phyloP scores from a whole-genome alignment of 169 alveolate species.

The Plasmodium vivax region DNA sequence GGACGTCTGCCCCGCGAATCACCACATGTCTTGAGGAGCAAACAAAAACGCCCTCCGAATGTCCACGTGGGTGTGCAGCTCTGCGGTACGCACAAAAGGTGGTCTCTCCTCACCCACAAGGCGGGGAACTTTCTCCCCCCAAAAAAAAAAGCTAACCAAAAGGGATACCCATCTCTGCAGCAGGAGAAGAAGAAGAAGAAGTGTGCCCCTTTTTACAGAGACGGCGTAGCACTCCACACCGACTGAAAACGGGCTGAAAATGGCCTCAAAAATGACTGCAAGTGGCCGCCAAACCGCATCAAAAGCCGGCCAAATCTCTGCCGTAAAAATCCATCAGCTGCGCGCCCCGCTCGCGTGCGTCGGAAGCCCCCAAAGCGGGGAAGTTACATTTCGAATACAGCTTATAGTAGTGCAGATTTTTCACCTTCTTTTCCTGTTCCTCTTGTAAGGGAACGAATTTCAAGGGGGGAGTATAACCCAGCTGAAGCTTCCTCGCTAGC shows the following conservation, averaged over 20 bases:
- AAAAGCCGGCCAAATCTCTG: conserved; percentile 44
- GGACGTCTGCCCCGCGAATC: neutral
- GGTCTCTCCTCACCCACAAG: neutral
- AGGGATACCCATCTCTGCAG: neutral
- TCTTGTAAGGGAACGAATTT: conserved; percentile 68
- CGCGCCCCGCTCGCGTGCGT: neutral
- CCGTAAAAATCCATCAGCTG: conserved; percentile 34
- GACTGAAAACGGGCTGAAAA: neutral
- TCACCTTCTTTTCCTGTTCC: conserved; percentile 47
- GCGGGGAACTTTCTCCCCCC: neutral
- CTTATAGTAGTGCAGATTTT: conserved; percentile 59
- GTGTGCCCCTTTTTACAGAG: neutral
- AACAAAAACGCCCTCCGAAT: neutral
- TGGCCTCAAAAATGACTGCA: neutral
- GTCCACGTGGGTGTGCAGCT: neutral
- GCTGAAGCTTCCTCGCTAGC: conserved; percentile 83
- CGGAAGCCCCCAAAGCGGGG: conserved; percentile 1
- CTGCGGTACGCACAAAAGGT: neutral
- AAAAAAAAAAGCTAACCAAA: neutral
- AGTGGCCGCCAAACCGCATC: no score
- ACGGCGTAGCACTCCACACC: neutral
- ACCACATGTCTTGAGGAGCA: neutral
- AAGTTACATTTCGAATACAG: conserved; percentile 57
- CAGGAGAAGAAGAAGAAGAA: neutral
- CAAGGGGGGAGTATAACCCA: conserved; percentile 88